Evolutionary conservation across 768 basidiomycete genomes (phyloP).

Genomic region (Boletus barrowsii): DNA sequence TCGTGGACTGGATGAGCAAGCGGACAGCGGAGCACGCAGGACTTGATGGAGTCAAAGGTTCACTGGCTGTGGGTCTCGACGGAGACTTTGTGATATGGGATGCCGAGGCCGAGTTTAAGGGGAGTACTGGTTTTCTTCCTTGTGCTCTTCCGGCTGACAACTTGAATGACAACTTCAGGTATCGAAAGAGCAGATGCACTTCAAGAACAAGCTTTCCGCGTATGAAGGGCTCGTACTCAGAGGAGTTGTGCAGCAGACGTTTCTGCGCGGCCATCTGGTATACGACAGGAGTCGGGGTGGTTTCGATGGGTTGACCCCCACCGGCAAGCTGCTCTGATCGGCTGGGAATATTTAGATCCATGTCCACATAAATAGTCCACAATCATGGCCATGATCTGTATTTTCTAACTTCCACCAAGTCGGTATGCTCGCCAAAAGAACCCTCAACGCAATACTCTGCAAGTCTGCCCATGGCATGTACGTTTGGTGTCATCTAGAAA

Average conservation of each 20-base stretch:
- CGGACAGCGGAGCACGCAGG: conserved; percentile 80
- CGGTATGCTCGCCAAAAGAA: conserved; percentile 13
- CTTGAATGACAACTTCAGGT: conserved; percentile 52
- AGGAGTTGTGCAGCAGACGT: conserved; percentile 76
- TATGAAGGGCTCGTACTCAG: conserved; percentile 72
- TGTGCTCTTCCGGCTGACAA: conserved; percentile 7
- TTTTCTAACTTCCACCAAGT: too few species aligned
- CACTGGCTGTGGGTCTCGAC: conserved; percentile 68
- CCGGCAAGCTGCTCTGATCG: conserved; percentile 33
- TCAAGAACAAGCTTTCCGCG: conserved; percentile 93
- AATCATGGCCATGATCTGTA: too few species aligned
- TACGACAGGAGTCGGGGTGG: conserved; percentile 49
- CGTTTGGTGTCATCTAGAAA: conserved; percentile 3
- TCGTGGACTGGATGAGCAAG: conserved; percentile 73
- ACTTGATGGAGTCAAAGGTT: conserved; percentile 66
- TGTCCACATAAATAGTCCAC: too few species aligned
- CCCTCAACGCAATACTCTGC: background rate
- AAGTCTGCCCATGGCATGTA: conserved; percentile 7
- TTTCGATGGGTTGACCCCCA: conserved; percentile 33
- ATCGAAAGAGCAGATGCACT: conserved; percentile 65
- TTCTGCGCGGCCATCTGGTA: conserved; percentile 69
- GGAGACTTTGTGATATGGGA: conserved; percentile 90
- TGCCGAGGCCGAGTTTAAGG: conserved; percentile 47
- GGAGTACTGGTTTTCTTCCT: conserved; percentile 12
- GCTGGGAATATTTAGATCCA: background rate